phyloP scores from a whole-genome alignment of 495 filamentous ascomycete genomes.

The Penicillium silybi region DNA sequence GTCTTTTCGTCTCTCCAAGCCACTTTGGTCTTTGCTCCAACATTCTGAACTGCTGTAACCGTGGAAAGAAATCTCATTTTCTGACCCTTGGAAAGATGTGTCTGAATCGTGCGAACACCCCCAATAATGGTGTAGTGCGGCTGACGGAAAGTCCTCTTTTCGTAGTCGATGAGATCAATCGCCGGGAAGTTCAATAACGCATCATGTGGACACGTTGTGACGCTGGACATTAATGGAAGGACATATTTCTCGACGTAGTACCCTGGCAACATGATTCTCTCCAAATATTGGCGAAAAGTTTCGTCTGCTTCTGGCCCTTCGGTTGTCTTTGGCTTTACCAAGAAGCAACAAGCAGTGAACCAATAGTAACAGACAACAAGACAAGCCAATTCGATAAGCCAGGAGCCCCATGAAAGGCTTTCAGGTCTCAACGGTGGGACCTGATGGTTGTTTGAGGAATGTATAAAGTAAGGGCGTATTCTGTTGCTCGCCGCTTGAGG shows the following conservation, averaged over 20 bases:
- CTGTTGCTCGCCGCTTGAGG: not conserved
- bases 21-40: conserved; percentile 11
- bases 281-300: conserved; percentile 37
- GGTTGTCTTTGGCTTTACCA: conserved; percentile 25
- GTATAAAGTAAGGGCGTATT: conserved; percentile 29
- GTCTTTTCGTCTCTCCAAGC: conserved; percentile 9
- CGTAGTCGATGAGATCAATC: conserved; percentile 43
- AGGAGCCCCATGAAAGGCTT: conserved; percentile 13
- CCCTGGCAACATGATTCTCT: conserved; percentile 39
- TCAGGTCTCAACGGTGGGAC: conserved; percentile 32
- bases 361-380: conserved; percentile 41
- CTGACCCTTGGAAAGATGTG: conserved; percentile 28
- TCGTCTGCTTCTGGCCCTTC: conserved; percentile 23
- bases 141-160: conserved; percentile 35
- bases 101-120: conserved; percentile 43
- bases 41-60: conserved; percentile 13
- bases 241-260: conserved; percentile 41
- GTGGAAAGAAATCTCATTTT: conserved; percentile 6
- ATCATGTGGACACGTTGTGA: conserved; percentile 48
- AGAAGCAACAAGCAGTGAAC: conserved; percentile 45
- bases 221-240: conserved; percentile 48
- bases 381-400: conserved; percentile 35
- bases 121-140: conserved; percentile 45
- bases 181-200: conserved; percentile 48
- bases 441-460: conserved; percentile 47